Evolutionary conservation across 2,329 filamentous ascomycete genomes (phyloP).

Genomic region (Coleophoma eucalyptorum): DNA sequence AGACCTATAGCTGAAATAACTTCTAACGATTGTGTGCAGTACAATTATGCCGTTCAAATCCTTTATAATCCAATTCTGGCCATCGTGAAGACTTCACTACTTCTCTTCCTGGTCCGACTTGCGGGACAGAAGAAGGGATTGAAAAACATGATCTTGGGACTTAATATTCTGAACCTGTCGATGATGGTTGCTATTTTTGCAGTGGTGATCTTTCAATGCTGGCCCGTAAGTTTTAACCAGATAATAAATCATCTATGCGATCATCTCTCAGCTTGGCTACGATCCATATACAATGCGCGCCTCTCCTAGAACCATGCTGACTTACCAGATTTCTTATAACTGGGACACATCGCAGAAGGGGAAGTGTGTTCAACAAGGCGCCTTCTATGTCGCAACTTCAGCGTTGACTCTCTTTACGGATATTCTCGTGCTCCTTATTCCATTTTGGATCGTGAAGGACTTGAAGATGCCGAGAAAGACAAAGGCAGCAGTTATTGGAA

Average conservation of each 20-base stretch:
- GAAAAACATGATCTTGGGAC: conserved; percentile 23
- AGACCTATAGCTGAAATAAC: background rate
- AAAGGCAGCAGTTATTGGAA: conserved; percentile 54
- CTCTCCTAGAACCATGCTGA: background rate
- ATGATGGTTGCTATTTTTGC: conserved; percentile 8
- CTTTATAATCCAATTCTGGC: conserved; percentile 42
- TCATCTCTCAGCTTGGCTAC: too few species aligned
- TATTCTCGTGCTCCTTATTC: conserved; percentile 59
- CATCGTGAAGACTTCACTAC: conserved; percentile 39
- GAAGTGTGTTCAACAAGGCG: conserved; percentile 57
- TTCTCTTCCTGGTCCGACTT: conserved; percentile 41
- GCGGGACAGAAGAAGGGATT: conserved; percentile 31
- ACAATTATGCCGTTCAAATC: conserved; percentile 21
- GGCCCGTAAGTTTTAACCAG: background rate
- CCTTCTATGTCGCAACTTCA: conserved; percentile 61
- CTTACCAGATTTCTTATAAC: conserved; percentile 2
- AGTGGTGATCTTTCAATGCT: conserved; percentile 8
- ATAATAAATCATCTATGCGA: background rate
- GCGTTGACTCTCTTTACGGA: conserved; percentile 69
- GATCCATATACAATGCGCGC: too few species aligned
- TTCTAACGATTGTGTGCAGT: background rate
- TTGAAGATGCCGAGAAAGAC: conserved; percentile 62
- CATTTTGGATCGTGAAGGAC: conserved; percentile 58
- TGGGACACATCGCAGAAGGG: conserved; percentile 10
- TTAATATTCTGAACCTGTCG: conserved; percentile 5